Percentiles rank a stretch among this genome's conserved stretches.
Evolutionary conservation across 2,329 filamentous ascomycete species (phyloP).

Genomic region (Endoconidiophora polonica): DNA sequence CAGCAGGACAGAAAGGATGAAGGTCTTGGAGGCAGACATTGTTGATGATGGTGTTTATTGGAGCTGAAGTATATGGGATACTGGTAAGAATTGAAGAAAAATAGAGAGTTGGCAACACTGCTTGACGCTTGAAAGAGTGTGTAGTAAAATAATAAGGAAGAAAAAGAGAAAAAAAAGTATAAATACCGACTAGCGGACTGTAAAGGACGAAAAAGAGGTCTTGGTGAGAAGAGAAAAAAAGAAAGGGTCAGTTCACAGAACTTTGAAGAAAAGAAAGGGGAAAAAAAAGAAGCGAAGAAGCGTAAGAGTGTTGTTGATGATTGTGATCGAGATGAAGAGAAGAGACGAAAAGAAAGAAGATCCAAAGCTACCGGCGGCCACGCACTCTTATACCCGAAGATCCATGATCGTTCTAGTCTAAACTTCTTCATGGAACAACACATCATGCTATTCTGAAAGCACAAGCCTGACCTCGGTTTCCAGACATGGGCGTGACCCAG

Average conservation of each 20-base stretch:
- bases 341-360: too few relatives aligned
- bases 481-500: too few relatives aligned
- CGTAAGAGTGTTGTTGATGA: slow-evolving; percentile 1
- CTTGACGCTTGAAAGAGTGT: slow-evolving; percentile 20
- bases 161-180: slow-evolving; percentile 18
- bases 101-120: slow-evolving; percentile 18
- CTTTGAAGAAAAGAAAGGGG: slow-evolving; percentile 10
- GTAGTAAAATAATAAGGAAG: slow-evolving; percentile 17
- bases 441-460: too few relatives aligned
- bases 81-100: neutral
- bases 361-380: too few relatives aligned
- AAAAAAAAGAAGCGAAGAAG: slow-evolving; percentile 8
- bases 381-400: too few relatives aligned
- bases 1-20: slow-evolving; percentile 25
- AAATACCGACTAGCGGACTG: slow-evolving; percentile 10
- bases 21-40: slow-evolving; percentile 27
- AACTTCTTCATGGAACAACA: too few relatives aligned
- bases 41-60: slow-evolving; percentile 14
- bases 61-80: slow-evolving; percentile 4
- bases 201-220: slow-evolving; percentile 15
- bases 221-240: neutral
- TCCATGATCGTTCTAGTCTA: too few relatives aligned
- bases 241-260: slow-evolving; percentile 10
- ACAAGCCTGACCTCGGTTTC: too few relatives aligned
- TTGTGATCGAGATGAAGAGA: slow-evolving; percentile 1